A percentile compares a stretch with the other conserved stretches of the same genome.
Evolutionary conservation across 441 rosid genomes (phyloP).

Genomic region (Adansonia rubrostipa): DNA sequence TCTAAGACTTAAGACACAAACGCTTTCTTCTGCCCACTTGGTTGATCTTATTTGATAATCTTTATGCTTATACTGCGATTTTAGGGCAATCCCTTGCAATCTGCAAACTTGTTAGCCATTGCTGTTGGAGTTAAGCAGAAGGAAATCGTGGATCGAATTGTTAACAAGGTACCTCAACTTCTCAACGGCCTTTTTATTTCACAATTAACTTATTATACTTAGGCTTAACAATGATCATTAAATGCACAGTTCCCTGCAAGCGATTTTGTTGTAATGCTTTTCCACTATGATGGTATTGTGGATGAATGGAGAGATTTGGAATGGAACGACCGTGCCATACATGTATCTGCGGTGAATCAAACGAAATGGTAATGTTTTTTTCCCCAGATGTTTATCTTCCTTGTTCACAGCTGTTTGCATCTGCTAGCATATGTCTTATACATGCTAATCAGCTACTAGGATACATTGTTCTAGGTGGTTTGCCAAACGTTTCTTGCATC

Average conservation of each 20-base stretch:
- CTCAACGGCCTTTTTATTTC: slow-evolving; percentile 11
- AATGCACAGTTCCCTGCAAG: slow-evolving; percentile 49
- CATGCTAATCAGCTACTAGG: neutral
- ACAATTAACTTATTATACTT: neutral
- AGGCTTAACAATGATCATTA: slow-evolving; percentile 6
- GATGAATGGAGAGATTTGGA: slow-evolving; percentile 60
- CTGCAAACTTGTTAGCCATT: slow-evolving; percentile 56
- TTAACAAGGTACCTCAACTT: slow-evolving; percentile 49
- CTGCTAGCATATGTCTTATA: neutral
- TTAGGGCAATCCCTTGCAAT: slow-evolving; percentile 48
- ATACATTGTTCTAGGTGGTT: slow-evolving; percentile 58
- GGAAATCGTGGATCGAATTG: slow-evolving; percentile 53
- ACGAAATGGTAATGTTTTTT: slow-evolving; percentile 57
- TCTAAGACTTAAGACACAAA: neutral
- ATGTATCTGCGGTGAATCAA: slow-evolving; percentile 62
- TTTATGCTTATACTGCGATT: slow-evolving; percentile 8
- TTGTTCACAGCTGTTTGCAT: neutral
- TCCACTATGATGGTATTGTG: slow-evolving; percentile 65
- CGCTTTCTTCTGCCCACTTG: neutral
- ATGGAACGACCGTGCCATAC: slow-evolving; percentile 55
- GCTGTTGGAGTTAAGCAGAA: slow-evolving; percentile 69
- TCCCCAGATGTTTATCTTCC: neutral
- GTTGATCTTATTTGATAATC: neutral
- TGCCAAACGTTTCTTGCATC: slow-evolving; percentile 73
- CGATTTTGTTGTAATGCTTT: slow-evolving; percentile 60